Evolutionary conservation across 345 rosid genomes (phyloP).

Genomic region (Populus simonii): DNA sequence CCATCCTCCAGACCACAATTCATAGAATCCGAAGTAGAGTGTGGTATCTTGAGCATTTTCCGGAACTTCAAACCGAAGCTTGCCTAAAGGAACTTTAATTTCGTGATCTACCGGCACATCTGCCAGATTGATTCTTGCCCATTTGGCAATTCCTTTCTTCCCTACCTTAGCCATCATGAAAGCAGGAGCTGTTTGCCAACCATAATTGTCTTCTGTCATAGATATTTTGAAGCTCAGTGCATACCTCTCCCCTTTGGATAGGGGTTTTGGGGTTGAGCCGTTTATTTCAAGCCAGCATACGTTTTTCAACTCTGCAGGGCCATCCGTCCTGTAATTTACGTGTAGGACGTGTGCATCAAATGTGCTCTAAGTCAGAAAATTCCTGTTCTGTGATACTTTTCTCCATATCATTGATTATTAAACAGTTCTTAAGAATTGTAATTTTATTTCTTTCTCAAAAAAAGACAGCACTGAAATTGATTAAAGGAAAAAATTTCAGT

Average conservation of each 20-base stretch:
- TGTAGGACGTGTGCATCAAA: background rate
- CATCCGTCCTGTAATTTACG: background rate
- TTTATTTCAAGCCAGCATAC: conserved; percentile 63
- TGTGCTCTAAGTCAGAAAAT: background rate
- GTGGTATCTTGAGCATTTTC: background rate
- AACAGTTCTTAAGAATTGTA: too few species aligned
- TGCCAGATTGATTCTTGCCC: conserved; percentile 28
- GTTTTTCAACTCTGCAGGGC: conserved; percentile 30
- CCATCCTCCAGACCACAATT: conserved; percentile 63
- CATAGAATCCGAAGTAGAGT: conserved; percentile 63
- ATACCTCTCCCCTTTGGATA: conserved; percentile 14
- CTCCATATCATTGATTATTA: background rate
- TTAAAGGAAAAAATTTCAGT: background rate
- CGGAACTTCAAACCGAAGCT: conserved; percentile 13
- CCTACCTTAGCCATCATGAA: conserved; percentile 62
- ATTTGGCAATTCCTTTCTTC: conserved; percentile 33
- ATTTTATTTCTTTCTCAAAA: too few species aligned
- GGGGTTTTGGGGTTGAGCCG: background rate
- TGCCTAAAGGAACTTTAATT: background rate
- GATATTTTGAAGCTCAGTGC: conserved; percentile 37
- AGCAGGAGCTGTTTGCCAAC: conserved; percentile 47
- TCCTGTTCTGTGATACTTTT: background rate
- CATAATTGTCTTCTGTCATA: conserved; percentile 34
- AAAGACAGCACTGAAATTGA: background rate
- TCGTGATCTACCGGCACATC: too few species aligned